Base-by-base conservation (phyloP, 805 yeast genomes). In the Kodamaea sagamina region DNA sequence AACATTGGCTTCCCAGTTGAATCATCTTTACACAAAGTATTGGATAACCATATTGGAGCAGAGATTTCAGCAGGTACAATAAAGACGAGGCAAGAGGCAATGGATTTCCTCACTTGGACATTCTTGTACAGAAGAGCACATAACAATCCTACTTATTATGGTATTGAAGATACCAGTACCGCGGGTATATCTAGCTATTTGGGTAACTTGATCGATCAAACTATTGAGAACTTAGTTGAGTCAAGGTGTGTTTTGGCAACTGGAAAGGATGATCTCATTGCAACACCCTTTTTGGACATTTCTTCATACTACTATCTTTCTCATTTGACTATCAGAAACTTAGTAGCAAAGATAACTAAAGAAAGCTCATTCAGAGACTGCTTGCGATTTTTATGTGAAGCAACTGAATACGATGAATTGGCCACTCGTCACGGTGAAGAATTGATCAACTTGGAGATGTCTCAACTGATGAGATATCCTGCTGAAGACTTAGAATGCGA, bases 361-460 rank as follows among this genome's bases (percentile, higher is more conserved):
- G 81, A 59, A 8, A 59, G 65, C 47, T 26, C 74, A 3, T 81
- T 85, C 54, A 66, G 89, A 59, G 78, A 81, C 41, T 77, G 90
- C 70, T 59, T 93, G 64, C 65, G 69, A 47, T 66, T 80, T 59
- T 61, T 71, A 47, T 78, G 84, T 39, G 76, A 77, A 47, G 86
- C 92, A 0, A 67, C 81, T 0, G 97, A 89, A 61, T 89, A 86
- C 56, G 89, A 89, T 58, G 96, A 88, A 53, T 68, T 90, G 16
- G 92, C 97, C 1, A 87, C 93, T 1, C 75, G 97, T 48, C 97
- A 90, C 59, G 95, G 95, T 18, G 97, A 89, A 64, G 96, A 88
- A 53, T 70, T 89, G 43, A 80, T 87, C 65, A 89, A 89, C 64
- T 79, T 78, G 65, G 96, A 89, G 57, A 72, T 90, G 74, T 86